A percentile compares a stretch with the other conserved stretches of the same genome.
Evolutionary conservation across 306 rosid genomes (phyloP).

Genomic region (Astragalus membranaceus): DNA sequence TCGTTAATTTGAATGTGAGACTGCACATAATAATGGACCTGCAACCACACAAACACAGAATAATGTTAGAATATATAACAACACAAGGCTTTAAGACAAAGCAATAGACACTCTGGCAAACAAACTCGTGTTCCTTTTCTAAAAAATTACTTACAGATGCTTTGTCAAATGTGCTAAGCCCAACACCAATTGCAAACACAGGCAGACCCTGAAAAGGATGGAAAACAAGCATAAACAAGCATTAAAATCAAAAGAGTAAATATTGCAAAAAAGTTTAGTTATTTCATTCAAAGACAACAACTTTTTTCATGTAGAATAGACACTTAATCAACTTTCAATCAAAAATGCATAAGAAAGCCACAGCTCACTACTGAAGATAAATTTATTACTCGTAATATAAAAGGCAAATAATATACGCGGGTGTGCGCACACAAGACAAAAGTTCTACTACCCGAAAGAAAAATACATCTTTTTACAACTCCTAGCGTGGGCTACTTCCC

Average conservation of each 20-base stretch:
- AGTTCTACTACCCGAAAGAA: neutral
- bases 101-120: neutral
- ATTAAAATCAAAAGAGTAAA: neutral
- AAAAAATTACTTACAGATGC: constrained; percentile 73
- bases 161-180: constrained; percentile 84
- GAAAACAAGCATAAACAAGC: neutral
- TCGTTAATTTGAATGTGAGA: constrained; percentile 97
- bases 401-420: neutral
- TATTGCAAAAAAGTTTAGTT: neutral
- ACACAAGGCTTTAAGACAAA: neutral
- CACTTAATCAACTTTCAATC: neutral
- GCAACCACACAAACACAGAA: constrained; percentile 12
- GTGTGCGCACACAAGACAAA: neutral
- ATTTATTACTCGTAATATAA: neutral
- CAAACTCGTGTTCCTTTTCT: neutral
- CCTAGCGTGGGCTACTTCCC: neutral
- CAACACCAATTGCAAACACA: constrained; percentile 81
- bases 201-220: constrained; percentile 70
- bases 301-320: neutral
- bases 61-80: neutral
- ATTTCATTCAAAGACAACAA: neutral
- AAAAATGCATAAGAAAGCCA: neutral
- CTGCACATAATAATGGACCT: constrained; percentile 97
- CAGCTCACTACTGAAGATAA: neutral
- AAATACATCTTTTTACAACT: neutral